A percentile compares a stretch with the other conserved stretches of the same genome.
Evolutionary conservation across 306 rosid genomes (phyloP).

Genomic region (Gleditsia sinensis): DNA sequence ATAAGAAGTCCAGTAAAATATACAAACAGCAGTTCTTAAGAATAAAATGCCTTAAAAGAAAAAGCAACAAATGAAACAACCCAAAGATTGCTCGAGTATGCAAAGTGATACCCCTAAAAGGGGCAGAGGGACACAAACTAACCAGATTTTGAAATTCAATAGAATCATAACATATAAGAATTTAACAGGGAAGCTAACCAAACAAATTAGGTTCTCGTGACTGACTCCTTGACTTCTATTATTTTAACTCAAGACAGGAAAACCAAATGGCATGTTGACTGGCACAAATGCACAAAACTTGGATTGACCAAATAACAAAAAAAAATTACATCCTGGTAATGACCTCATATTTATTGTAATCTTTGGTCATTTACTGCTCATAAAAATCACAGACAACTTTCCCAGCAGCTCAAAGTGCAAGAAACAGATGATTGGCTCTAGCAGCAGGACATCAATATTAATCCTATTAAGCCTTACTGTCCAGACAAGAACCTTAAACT

Average conservation of each 20-base stretch:
- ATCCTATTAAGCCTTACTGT: background rate
- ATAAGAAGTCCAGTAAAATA: conserved; percentile 13
- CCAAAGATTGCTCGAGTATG: background rate
- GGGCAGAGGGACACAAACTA: background rate
- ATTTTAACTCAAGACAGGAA: background rate
- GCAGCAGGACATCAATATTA: background rate
- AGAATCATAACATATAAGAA: background rate
- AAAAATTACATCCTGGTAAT: background rate
- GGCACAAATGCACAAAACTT: background rate
- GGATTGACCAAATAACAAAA: background rate
- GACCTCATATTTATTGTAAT: background rate
- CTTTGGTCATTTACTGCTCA: background rate
- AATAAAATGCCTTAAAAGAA: background rate
- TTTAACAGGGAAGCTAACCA: background rate
- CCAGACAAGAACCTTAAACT: background rate
- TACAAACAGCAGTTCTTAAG: conserved; percentile 15
- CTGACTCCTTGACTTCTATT: background rate
- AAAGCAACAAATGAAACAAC: background rate
- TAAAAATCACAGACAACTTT: background rate
- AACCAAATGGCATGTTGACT: background rate
- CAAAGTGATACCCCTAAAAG: background rate
- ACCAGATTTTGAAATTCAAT: background rate
- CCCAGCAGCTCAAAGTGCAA: background rate
- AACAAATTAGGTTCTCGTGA: background rate
- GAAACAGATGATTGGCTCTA: background rate